Evolutionary conservation across 495 filamentous ascomycete genomes (phyloP).

Genomic region (Neohortaea acidophila): DNA sequence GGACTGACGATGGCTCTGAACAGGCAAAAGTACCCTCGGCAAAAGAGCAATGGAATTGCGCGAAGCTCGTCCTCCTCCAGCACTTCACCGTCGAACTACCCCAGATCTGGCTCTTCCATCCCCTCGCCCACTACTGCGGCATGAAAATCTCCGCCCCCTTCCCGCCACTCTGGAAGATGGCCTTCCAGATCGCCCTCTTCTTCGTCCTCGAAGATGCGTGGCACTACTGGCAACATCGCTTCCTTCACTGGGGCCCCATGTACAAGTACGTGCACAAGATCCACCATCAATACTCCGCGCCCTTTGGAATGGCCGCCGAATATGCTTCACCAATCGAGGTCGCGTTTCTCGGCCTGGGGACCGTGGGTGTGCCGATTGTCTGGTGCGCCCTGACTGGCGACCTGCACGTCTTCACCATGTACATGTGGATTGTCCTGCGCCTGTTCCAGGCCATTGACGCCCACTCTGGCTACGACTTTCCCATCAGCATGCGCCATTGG

Average conservation of each 20-base stretch:
- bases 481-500: conserved; percentile 89
- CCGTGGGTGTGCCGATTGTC: conserved; percentile 65
- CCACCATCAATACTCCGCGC: conserved; percentile 94
- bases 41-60: conserved; percentile 87
- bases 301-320: conserved; percentile 90
- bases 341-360: conserved; percentile 90
- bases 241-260: conserved; percentile 85
- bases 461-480: conserved; percentile 94
- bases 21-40: conserved; percentile 80
- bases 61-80: conserved; percentile 72
- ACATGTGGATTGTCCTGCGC: conserved; percentile 84
- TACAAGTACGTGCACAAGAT: conserved; percentile 97
- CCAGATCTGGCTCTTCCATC: conserved; percentile 98
- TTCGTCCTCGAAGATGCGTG: conserved; percentile 93
- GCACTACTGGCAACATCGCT: conserved; percentile 96
- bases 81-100: conserved; percentile 96
- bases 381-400: conserved; percentile 74
- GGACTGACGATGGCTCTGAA: conserved; percentile 4
- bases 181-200: conserved; percentile 82
- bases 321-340: conserved; percentile 97
- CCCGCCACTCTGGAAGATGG: conserved; percentile 69
- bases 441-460: conserved; percentile 97
- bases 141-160: conserved; percentile 82
- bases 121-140: conserved; percentile 87
- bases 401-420: conserved; percentile 93